phyloP scores from a whole-genome alignment of 352 stramenopile species.

The Pythium apleroticum region DNA sequence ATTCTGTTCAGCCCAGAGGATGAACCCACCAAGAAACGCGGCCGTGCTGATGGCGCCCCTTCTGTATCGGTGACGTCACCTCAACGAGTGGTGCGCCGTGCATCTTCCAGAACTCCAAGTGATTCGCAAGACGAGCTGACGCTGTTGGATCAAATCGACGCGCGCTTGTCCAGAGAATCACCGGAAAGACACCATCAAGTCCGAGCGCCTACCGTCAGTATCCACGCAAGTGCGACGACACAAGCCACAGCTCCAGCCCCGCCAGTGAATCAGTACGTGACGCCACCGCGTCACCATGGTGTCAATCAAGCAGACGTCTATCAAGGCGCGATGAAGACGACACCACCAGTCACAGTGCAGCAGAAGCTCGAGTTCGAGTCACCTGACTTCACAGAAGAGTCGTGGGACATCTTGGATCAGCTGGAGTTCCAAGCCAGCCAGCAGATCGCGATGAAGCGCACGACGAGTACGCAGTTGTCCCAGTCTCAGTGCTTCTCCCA shows the following conservation, averaged over 20 bases:
- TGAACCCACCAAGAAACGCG: conserved; percentile 1
- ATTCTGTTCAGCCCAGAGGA: conserved; percentile 50
- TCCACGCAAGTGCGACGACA: neutral
- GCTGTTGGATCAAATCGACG: conserved; percentile 50
- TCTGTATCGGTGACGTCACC: neutral
- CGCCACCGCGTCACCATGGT: conserved; percentile 16
- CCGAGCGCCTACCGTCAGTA: neutral
- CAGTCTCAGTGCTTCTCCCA: conserved; percentile 20
- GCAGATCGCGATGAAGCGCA: conserved; percentile 25
- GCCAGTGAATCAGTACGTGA: conserved; percentile 7
- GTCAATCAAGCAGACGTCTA: neutral
- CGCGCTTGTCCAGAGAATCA: conserved; percentile 25
- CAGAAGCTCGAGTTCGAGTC: conserved; percentile 52
- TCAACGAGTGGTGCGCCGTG: neutral
- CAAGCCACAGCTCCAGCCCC: conserved; percentile 7
- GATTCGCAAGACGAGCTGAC: conserved; percentile 66
- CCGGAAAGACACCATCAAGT: neutral
- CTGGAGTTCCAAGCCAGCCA: conserved; percentile 61
- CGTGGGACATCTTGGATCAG: conserved; percentile 73
- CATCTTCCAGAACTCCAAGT: conserved; percentile 12
- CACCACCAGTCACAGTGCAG: conserved; percentile 5
- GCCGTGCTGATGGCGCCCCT: neutral
- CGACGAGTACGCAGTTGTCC: conserved; percentile 10
- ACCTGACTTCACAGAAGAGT: conserved; percentile 71
- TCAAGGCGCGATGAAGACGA: conserved; percentile 7